These are phyloP conservation scores for Gymnopus androsaceus DNA, from an alignment of 1,284 basidiomycete species.

Conservation along the genomic window DNA sequence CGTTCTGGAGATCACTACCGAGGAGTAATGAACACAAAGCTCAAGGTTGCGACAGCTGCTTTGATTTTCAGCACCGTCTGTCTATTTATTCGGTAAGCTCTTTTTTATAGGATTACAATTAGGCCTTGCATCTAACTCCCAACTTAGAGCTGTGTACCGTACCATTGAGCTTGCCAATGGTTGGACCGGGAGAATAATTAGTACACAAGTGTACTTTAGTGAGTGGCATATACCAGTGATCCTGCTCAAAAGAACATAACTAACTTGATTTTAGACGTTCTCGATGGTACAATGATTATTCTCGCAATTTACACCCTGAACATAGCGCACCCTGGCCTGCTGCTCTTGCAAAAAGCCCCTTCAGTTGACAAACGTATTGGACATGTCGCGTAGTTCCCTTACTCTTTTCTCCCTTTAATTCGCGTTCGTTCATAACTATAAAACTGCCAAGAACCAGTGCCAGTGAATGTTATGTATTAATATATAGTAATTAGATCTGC, in stretches of 20 bases:
- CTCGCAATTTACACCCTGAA: slow-evolving; percentile 8
- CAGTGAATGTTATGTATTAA: no score
- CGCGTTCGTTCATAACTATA: no score
- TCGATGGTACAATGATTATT: slow-evolving; percentile 10
- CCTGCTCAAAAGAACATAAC: background rate
- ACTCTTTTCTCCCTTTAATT: no score
- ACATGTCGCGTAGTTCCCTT: no score
- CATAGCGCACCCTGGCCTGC: slow-evolving; percentile 19
- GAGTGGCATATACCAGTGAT: slow-evolving; percentile 5
- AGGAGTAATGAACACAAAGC: slow-evolving; percentile 29
- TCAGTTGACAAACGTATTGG: no score
- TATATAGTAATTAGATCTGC: no score
- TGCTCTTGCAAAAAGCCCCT: no score
- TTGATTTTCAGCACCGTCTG: slow-evolving; percentile 38
- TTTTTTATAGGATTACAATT: background rate
- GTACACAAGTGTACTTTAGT: slow-evolving; percentile 49
- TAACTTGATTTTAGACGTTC: slow-evolving; percentile 6
- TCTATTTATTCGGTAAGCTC: slow-evolving; percentile 41
- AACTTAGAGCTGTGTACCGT: slow-evolving; percentile 31
- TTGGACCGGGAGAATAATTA: slow-evolving; percentile 26
- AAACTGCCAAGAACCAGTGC: no score
- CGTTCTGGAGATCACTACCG: slow-evolving; percentile 13
- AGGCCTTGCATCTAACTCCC: background rate
- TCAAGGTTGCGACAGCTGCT: slow-evolving; percentile 34
- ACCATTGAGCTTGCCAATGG: slow-evolving; percentile 9